These are phyloP conservation scores for Geotrichum histeridarum DNA, from an alignment of 1,139 yeast genomes.

Conservation along the genomic window DNA sequence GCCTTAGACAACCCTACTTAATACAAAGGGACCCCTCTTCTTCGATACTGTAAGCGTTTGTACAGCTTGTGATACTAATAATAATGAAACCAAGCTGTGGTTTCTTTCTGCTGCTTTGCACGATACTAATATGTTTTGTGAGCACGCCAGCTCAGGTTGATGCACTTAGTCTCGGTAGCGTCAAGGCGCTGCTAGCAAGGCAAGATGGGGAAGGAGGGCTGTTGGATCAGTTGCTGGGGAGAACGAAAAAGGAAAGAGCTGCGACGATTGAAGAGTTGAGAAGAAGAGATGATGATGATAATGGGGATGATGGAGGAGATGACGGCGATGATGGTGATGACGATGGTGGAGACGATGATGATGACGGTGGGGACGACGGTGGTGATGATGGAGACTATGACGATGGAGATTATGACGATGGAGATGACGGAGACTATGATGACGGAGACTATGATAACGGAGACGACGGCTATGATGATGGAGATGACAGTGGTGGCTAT, in stretches of 20 bases:
- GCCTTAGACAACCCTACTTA: no score
- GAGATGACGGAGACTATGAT: not conserved
- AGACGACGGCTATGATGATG: not conserved
- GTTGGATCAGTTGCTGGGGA: not conserved
- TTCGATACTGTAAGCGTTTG: no score
- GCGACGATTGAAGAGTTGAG: not conserved
- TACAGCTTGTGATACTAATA: no score
- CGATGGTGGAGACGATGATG: not conserved
- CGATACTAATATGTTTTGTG: not conserved
- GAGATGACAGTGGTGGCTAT: not conserved
- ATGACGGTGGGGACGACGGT: not conserved
- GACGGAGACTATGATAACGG: not conserved
- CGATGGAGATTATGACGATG: not conserved
- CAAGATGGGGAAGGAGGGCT: not conserved
- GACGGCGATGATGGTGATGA: not conserved
- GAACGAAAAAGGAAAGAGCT: no score
- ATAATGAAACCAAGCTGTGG: no score
- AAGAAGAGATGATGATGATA: not conserved
- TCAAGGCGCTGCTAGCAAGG: not conserved
- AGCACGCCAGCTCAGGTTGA: not conserved
- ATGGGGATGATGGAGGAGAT: not conserved
- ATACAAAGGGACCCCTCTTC: no score
- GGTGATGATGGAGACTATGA: not conserved
- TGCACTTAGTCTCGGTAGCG: not conserved
- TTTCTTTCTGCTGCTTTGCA: no score